Evolutionary conservation across 2,329 filamentous ascomycete species (phyloP), one percentile per base, ranked within the genome.

Genomic region (Claviceps capensis): DNA sequence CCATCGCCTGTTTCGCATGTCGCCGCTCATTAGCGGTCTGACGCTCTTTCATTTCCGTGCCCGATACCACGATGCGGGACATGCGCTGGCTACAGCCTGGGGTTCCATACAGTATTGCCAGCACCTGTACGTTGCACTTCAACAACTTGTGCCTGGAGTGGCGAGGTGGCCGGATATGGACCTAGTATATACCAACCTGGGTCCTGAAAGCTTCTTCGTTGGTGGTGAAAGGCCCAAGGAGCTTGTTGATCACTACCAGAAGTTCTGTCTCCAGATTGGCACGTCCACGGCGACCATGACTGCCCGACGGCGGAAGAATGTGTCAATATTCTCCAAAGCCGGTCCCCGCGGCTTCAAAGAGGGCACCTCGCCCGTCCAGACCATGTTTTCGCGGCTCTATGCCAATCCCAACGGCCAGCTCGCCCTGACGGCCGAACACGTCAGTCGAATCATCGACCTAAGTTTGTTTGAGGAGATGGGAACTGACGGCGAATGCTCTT

Each of bases 131-230:
- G 69, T 72, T 48, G 69, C 3, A 16, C n/a, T 41, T 9, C 36
- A n/a, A 4, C 36, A 5, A 4, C 16, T 26, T 16, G 17, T 16
- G 13, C 34, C 16, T 8, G 19, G 14, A 26, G 9, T 13, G 19
- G 1, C 3, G 5, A 26, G 11, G 1, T 74, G 72, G 72, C 47
- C 50, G 1, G 72, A 75, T 55, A 69, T 75, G 65, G 65, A 71
- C 1, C 8, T 69, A 5, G 41, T 63, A 0, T 50, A 61, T 1
- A 22, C 26, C 1, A n/a, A 66, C 0, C 60, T 72, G 9, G 62
- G 61, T 2, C 23, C 55, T 0, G 54, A 63, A 0, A 62, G 54
- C 23, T 63, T 75, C 52, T 73, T 67, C 48, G 60, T 68, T 1
- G 69, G 30, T 23, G 19, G 69, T 2, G 60, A 65, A 1, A 43